A percentile compares a stretch with the other conserved stretches of the same genome.
These are phyloP conservation scores for Cenococcum geophilum DNA, from an alignment of 495 filamentous ascomycete species.

Conservation along the genomic window DNA sequence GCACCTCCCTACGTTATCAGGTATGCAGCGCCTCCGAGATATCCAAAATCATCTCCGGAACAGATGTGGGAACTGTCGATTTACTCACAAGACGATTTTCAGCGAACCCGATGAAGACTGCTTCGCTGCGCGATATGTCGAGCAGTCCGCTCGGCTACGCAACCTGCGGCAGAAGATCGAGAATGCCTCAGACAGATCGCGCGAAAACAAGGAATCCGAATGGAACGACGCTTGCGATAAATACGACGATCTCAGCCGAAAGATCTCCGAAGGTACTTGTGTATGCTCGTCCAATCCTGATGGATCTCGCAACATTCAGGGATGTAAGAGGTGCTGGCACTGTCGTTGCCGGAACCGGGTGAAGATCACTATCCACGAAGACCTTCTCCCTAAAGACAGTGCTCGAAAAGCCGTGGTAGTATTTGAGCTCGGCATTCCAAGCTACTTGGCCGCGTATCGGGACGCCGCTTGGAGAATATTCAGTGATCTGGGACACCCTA, in stretches of 20 bases:
- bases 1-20: conserved; percentile 37
- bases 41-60: conserved; percentile 45
- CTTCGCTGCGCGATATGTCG: conserved; percentile 44
- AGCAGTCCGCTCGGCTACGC: conserved; percentile 32
- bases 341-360: conserved; percentile 30
- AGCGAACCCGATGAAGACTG: conserved; percentile 35
- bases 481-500: conserved; percentile 25
- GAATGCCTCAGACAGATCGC: conserved; percentile 14
- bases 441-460: conserved; percentile 40
- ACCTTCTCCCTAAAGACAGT: conserved; percentile 40
- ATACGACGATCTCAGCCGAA: conserved; percentile 39
- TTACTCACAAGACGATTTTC: conserved; percentile 41
- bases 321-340: conserved; percentile 38
- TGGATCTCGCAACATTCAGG: conserved; percentile 32
- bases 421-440: conserved; percentile 44
- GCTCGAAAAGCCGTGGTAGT: conserved; percentile 32
- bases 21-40: conserved; percentile 43
- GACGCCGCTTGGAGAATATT: conserved; percentile 40
- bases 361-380: conserved; percentile 42
- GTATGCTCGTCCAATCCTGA: conserved; percentile 33
- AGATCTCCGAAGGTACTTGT: conserved; percentile 30
- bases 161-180: conserved; percentile 36
- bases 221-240: conserved; percentile 35
- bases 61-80: conserved; percentile 26
- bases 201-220: conserved; percentile 38